A percentile compares a stretch with the other conserved stretches of the same genome.
Evolutionary conservation across 306 rosid genomes (phyloP).

Genomic region (Cucumis hystrix): DNA sequence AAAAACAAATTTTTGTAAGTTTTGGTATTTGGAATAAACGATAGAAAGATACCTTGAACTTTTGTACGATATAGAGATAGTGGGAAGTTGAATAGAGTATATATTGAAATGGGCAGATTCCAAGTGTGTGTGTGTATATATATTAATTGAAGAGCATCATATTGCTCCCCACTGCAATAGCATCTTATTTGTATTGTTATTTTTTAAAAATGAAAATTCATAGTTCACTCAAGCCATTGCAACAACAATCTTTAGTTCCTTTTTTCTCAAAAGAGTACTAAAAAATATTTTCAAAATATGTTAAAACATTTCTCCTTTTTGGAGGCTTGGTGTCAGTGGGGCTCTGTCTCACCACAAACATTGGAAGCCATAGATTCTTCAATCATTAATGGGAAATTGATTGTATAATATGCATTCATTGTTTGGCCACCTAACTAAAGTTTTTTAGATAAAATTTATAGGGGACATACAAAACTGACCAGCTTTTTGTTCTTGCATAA

Average conservation of each 20-base stretch:
- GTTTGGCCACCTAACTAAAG: not conserved
- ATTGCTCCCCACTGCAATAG: conserved; percentile 6
- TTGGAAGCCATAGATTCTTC: not conserved
- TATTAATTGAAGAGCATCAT: not conserved
- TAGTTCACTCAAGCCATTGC: not conserved
- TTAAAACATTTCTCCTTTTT: not conserved
- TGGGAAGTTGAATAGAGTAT: not conserved
- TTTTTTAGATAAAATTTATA: not conserved
- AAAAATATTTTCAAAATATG: not conserved
- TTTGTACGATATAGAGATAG: not conserved
- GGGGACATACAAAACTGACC: not conserved
- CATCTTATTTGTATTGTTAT: not conserved
- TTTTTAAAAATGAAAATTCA: not conserved
- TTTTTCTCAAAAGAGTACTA: not conserved
- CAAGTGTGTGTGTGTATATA: not conserved
- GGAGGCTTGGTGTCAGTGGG: not conserved
- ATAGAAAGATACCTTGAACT: not conserved
- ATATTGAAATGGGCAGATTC: not conserved
- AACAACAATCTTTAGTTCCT: not conserved
- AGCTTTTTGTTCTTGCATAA: not conserved
- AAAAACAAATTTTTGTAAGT: too few relatives aligned
- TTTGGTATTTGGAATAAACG: not conserved
- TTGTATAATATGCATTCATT: not conserved
- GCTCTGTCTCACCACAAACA: not conserved
- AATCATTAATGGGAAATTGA: not conserved